These are phyloP conservation scores for Kernera saxatilis DNA, from an alignment of 345 rosid species.

Conservation along the genomic window DNA sequence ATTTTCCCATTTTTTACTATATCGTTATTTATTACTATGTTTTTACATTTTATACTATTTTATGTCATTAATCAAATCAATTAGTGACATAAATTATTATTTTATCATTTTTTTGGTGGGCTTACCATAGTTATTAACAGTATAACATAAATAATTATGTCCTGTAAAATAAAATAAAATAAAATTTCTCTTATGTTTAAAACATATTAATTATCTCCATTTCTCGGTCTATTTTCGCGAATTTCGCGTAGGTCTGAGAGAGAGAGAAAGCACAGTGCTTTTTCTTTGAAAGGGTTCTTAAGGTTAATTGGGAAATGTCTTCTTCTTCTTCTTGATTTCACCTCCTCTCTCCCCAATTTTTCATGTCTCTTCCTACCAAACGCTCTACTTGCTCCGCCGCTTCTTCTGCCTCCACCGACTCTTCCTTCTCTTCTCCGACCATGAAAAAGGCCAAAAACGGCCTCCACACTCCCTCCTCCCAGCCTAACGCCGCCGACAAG, in stretches of 20 bases:
- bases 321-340: slow-evolving; percentile 17
- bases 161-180: not conserved
- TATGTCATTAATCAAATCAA: too few relatives aligned
- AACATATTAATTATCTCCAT: not conserved
- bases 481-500: slow-evolving; percentile 23
- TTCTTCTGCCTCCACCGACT: slow-evolving; percentile 40
- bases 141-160: too few relatives aligned
- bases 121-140: not conserved
- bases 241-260: not conserved
- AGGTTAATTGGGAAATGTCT: slow-evolving; percentile 17
- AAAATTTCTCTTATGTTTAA: too few relatives aligned
- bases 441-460: slow-evolving; percentile 47
- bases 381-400: slow-evolving; percentile 50
- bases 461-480: slow-evolving; percentile 35
- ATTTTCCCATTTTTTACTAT: too few relatives aligned
- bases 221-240: not conserved
- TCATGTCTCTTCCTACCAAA: slow-evolving; percentile 87
- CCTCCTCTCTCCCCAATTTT: slow-evolving; percentile 4
- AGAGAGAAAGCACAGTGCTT: slow-evolving; percentile 8
- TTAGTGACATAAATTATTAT: too few relatives aligned
- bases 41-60: too few relatives aligned
- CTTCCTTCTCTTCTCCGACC: slow-evolving; percentile 34
- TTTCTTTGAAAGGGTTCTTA: not conserved
- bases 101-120: too few relatives aligned
- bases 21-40: too few relatives aligned